Evolutionary conservation across 1,139 yeast genomes (phyloP), one percentile per base, ranked within the genome.

Genomic region (Blastobotrys ciferrii): DNA sequence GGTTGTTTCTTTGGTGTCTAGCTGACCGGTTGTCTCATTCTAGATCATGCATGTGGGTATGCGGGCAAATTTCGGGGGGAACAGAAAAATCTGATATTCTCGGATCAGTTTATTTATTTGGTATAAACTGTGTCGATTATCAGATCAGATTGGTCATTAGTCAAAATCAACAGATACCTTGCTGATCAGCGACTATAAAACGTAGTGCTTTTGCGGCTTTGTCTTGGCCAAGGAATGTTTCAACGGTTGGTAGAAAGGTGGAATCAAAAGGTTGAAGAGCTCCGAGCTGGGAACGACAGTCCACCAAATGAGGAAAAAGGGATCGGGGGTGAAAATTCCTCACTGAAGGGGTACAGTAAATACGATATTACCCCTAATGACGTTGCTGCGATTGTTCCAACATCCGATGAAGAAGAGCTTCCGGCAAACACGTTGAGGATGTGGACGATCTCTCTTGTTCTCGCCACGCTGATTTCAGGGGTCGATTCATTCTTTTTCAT

Each of bases 351-450:
- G 6, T 25, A 7, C 30, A 25, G 30, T 11, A 25, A 25, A 11
- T 7, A 25, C 11, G 30, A 25, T 11, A 25, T 25, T 25, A 25
- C 30, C 9, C 30, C 30, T 25, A 25, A 25, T 25, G 30, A 25
- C 11, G 30, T 25, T 7, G 30, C 30, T 25, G 85, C 86, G 4
- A 75, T 85, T 2, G 86, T 82, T 35, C 84, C 85, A 2, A 74
- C 80, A 32, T 67, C 72, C 25, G 87, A 81, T 61, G 83, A 81
- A 60, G 70, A 74, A 1, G 53, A 68, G 1, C 57, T 80, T 30
- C 82, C 81, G 1, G 85, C 80, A 58, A 78, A 76, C 58, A 82
- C 87, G 25, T 58, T 80, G 44, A 73, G 88, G 62, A 77, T 77
- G 73, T 81, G 86, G 86, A 65, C 73, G 12, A 61, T 80, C 11